A percentile compares a stretch with the other conserved stretches of the same genome.
phyloP scores from a whole-genome alignment of 129 eudicot species.

The Dittrichia graveolens region DNA sequence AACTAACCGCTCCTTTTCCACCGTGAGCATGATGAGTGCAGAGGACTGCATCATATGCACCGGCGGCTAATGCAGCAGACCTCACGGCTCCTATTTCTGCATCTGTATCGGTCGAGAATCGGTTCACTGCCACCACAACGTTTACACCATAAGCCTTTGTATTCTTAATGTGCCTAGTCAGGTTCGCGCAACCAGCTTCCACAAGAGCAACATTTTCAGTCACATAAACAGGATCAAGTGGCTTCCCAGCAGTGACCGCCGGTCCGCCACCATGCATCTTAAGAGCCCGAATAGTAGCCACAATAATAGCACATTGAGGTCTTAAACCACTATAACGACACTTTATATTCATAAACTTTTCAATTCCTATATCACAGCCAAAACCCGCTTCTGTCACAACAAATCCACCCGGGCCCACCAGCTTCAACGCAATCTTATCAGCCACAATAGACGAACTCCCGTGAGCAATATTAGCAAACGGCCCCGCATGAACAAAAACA shows the following conservation, averaged over 20 bases:
- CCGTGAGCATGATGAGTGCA: conserved; percentile 98
- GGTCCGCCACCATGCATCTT: conserved; percentile 99
- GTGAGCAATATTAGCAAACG: conserved; percentile 96
- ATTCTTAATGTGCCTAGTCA: conserved; percentile 77
- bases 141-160: conserved; percentile 88
- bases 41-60: conserved; percentile 94
- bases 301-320: conserved; percentile 94
- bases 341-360: conserved; percentile 96
- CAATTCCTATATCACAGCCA: conserved; percentile 95
- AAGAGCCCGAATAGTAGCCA: conserved; percentile 95
- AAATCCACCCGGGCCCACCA: conserved; percentile 95
- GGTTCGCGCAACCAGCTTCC: conserved; percentile 85
- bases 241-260: conserved; percentile 86
- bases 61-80: conserved; percentile 72
- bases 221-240: conserved; percentile 78
- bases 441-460: conserved; percentile 95
- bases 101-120: conserved; percentile 81
- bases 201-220: conserved; percentile 86
- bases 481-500: conserved; percentile 94
- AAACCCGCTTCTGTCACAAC: conserved; percentile 98
- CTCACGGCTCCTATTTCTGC: conserved; percentile 81
- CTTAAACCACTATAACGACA: conserved; percentile 89
- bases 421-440: conserved; percentile 86
- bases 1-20: conserved; percentile 99
- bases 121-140: conserved; percentile 92